Conservation (phyloP, 2,329 filamentous ascomycete genomes). For the Botrytis deweyae region DNA sequence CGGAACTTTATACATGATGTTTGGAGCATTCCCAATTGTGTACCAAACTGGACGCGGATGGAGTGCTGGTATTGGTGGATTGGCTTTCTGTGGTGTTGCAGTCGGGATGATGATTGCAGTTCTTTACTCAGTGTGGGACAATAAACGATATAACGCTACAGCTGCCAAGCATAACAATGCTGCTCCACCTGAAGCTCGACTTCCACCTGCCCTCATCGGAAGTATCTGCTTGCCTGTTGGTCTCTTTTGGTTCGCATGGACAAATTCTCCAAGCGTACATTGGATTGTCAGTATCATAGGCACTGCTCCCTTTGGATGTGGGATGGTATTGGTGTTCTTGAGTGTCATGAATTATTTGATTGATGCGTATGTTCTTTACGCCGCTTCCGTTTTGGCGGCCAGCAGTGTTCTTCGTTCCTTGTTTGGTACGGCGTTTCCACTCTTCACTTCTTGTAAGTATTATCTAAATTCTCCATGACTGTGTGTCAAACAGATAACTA, state of each 20-base stretch:
- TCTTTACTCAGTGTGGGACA: slow-evolving; percentile 53
- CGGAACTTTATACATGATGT: slow-evolving; percentile 56
- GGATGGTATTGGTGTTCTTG: slow-evolving; percentile 63
- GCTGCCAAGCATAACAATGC: slow-evolving; percentile 44
- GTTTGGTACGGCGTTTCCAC: slow-evolving; percentile 68
- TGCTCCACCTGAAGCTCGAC: slow-evolving; percentile 64
- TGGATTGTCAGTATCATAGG: slow-evolving; percentile 53
- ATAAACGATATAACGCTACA: slow-evolving; percentile 51
- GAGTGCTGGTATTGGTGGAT: slow-evolving; percentile 56
- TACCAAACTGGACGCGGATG: slow-evolving; percentile 61
- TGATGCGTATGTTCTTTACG: slow-evolving; percentile 69
- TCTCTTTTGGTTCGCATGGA: slow-evolving; percentile 69
- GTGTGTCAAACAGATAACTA: slow-evolving; percentile 10
- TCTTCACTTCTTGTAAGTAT: slow-evolving; percentile 57
- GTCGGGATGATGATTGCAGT: slow-evolving; percentile 64
- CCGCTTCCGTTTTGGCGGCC: slow-evolving; percentile 72
- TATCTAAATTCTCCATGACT: neutral
- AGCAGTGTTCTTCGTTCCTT: slow-evolving; percentile 70
- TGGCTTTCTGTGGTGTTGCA: slow-evolving; percentile 67
- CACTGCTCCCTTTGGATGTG: slow-evolving; percentile 43
- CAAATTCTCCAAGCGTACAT: slow-evolving; percentile 54
- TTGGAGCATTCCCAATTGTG: slow-evolving; percentile 63
- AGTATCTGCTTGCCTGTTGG: slow-evolving; percentile 61
- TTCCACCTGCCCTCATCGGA: slow-evolving; percentile 62
- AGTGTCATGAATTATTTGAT: slow-evolving; percentile 65